Evolutionary conservation across 257 asterid species (phyloP).

Genomic region (Fraxinus excelsior): DNA sequence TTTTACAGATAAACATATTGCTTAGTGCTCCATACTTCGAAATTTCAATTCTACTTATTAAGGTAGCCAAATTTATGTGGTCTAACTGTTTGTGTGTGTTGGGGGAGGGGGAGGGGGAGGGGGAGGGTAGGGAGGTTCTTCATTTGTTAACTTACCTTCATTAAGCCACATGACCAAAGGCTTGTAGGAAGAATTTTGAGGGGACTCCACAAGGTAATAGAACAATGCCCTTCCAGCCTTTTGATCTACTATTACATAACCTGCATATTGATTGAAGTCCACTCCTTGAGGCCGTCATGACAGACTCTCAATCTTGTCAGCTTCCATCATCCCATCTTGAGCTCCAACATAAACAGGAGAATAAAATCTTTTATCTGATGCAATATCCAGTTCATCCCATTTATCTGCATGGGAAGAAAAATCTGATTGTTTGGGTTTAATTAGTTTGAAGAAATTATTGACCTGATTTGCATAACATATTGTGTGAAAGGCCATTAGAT

Average conservation of each 20-base stretch:
- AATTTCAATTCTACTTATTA: not conserved
- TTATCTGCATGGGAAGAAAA: not conserved
- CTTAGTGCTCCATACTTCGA: not conserved
- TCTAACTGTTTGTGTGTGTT: no score
- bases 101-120: no score
- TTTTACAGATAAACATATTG: not conserved
- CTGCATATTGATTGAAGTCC: conserved; percentile 47
- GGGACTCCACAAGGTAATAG: conserved; percentile 55
- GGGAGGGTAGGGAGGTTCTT: no score
- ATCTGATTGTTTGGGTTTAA: not conserved
- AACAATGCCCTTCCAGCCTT: conserved; percentile 48
- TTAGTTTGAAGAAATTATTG: not conserved
- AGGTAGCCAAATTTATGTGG: no score
- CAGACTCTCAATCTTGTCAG: conserved; percentile 25
- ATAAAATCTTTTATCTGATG: not conserved
- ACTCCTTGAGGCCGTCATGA: conserved; percentile 39
- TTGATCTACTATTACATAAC: conserved; percentile 48
- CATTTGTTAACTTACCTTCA: conserved; percentile 38
- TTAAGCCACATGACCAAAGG: conserved; percentile 59
- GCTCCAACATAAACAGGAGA: conserved; percentile 26
- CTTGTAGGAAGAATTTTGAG: conserved; percentile 33
- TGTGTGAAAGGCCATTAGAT: not conserved
- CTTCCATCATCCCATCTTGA: conserved; percentile 29
- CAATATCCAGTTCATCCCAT: not conserved
- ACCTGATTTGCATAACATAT: not conserved